Conservation (phyloP, 805 yeast genomes). For the Diddensiella transvaalensis region DNA sequence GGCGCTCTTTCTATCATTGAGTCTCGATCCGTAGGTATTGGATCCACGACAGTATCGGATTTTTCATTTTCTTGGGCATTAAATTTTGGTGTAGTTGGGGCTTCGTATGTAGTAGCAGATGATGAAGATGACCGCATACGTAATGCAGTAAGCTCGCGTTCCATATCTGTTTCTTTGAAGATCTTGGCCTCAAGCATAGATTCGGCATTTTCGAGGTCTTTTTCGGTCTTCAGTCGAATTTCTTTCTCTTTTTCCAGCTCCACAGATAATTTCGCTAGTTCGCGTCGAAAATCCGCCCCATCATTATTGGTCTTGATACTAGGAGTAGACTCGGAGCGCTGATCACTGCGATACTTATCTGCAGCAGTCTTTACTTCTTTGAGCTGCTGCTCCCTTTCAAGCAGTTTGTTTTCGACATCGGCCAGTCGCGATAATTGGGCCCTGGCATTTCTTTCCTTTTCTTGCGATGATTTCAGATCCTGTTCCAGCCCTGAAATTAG, state of each 20-base stretch:
- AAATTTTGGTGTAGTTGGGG: conserved; percentile 10
- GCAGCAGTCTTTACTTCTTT: conserved; percentile 18
- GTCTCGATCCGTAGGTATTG: conserved; percentile 4
- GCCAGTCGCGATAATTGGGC: conserved; percentile 34
- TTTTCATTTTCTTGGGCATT: background rate
- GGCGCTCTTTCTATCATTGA: background rate
- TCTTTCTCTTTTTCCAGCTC: conserved; percentile 12
- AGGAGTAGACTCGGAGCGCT: conserved; percentile 1
- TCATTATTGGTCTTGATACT: background rate
- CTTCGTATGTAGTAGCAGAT: conserved; percentile 10
- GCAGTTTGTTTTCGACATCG: conserved; percentile 34
- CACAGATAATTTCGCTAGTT: background rate
- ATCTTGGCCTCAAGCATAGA: conserved; percentile 27
- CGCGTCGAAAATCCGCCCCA: background rate
- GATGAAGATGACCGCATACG: conserved; percentile 7
- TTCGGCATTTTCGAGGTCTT: conserved; percentile 29
- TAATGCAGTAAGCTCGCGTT: conserved; percentile 24
- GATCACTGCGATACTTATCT: conserved; percentile 17
- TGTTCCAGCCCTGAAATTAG: conserved; percentile 25
- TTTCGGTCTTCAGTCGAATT: conserved; percentile 6
- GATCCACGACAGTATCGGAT: background rate
- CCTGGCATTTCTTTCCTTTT: conserved; percentile 29
- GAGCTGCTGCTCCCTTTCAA: conserved; percentile 31
- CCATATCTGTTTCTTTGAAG: conserved; percentile 32
- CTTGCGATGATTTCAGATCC: conserved; percentile 23